Percentiles rank a stretch among this genome's conserved stretches.
phyloP scores from a whole-genome alignment of 495 filamentous ascomycete species.

The Hyaloscypha bicolor region DNA sequence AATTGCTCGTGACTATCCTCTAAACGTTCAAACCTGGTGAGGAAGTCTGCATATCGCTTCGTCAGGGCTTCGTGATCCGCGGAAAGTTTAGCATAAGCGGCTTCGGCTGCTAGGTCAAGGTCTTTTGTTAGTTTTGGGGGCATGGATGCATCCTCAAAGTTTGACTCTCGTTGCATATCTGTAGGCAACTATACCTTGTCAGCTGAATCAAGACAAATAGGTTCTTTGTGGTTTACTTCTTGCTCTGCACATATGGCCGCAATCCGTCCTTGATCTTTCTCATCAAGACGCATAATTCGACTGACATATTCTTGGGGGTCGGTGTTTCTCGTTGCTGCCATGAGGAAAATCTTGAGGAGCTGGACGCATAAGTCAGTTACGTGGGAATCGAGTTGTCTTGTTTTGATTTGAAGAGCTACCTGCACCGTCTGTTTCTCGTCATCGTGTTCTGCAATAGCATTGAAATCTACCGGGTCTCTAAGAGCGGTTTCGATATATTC shows the following conservation, averaged over 20 bases:
- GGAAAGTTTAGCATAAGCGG: constrained; percentile 44
- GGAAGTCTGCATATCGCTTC: constrained; percentile 54
- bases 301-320: constrained; percentile 57
- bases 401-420: constrained; percentile 15
- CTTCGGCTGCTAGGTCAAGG: constrained; percentile 54
- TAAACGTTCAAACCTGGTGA: constrained; percentile 57
- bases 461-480: constrained; percentile 57
- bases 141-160: constrained; percentile 36
- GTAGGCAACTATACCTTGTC: not conserved
- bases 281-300: constrained; percentile 50
- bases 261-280: constrained; percentile 47
- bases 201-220: not conserved
- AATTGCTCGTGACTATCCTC: constrained; percentile 63
- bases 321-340: constrained; percentile 61
- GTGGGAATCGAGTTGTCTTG: not conserved
- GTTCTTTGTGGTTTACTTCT: not conserved
- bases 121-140: constrained; percentile 42
- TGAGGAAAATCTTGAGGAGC: constrained; percentile 64
- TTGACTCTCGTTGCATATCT: constrained; percentile 36
- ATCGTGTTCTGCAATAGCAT: constrained; percentile 55
- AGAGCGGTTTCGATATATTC: constrained; percentile 31
- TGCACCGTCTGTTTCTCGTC: constrained; percentile 26
- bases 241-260: constrained; percentile 30
- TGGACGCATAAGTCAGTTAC: constrained; percentile 44
- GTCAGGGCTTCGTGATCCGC: constrained; percentile 54